Percentiles rank a stretch among this genome's conserved stretches.
phyloP scores from a whole-genome alignment of 2,329 filamentous ascomycete genomes.

The Pseudogymnoascus sp. region DNA sequence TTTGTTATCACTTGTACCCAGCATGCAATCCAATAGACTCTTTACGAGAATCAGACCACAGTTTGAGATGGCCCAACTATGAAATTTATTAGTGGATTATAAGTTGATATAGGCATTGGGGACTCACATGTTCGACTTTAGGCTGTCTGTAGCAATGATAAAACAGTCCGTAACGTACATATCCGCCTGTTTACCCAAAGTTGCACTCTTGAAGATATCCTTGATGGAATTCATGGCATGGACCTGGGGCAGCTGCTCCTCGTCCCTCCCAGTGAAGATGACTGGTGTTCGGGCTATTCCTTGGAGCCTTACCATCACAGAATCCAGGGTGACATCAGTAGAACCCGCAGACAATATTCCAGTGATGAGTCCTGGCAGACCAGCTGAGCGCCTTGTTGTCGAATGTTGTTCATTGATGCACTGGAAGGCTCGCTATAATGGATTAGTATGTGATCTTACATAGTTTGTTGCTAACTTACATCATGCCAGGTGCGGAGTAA shows the following conservation, averaged over 20 bases:
- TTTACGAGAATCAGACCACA: conserved; percentile 85
- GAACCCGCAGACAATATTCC: conserved; percentile 67
- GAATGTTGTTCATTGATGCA: conserved; percentile 70
- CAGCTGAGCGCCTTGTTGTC: conserved; percentile 84
- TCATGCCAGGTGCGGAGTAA: conserved; percentile 63
- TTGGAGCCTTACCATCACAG: conserved; percentile 57
- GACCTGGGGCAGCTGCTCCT: conserved; percentile 73
- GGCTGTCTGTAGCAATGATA: conserved; percentile 68
- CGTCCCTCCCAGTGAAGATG: conserved; percentile 49
- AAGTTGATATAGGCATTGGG: not conserved
- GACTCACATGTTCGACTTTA: conserved; percentile 68
- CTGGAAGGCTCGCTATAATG: conserved; percentile 49
- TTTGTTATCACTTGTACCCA: conserved; percentile 70
- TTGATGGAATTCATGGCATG: conserved; percentile 92
- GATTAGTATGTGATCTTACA: conserved; percentile 11
- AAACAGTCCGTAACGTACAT: conserved; percentile 66
- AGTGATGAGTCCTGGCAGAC: conserved; percentile 78
- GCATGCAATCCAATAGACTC: conserved; percentile 70
- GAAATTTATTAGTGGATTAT: not conserved
- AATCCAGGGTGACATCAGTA: conserved; percentile 51
- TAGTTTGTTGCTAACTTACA: conserved; percentile 34
- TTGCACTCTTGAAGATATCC: conserved; percentile 80
- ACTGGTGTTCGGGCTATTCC: conserved; percentile 50
- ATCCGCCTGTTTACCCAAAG: conserved; percentile 66
- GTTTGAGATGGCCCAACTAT: conserved; percentile 86